A percentile compares a stretch with the other conserved stretches of the same genome.
phyloP scores from a whole-genome alignment of 208 protist genomes.

The Leishmania lainsoni region DNA sequence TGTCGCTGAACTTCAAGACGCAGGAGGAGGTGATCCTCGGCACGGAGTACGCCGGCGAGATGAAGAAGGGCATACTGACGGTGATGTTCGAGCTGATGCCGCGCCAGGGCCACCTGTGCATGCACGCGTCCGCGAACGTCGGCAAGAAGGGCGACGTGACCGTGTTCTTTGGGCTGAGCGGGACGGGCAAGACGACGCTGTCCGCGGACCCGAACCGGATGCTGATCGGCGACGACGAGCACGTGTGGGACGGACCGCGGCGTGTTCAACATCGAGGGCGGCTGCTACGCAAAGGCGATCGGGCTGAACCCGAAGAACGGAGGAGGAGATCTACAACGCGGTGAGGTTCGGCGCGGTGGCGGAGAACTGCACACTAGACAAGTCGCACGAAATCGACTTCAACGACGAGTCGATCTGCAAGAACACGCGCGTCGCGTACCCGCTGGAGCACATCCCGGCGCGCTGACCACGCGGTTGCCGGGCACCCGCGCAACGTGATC shows the following conservation, averaged over 20 bases:
- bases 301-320: constrained; percentile 84
- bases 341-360: constrained; percentile 85
- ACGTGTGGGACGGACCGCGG: constrained; percentile 90
- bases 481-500: constrained; percentile 96
- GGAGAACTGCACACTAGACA: constrained; percentile 89
- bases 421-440: constrained; percentile 97
- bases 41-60: constrained; percentile 97
- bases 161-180: constrained; percentile 92
- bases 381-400: constrained; percentile 90
- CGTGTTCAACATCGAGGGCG: constrained; percentile 94
- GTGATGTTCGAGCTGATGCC: constrained; percentile 97
- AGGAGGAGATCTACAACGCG: constrained; percentile 94
- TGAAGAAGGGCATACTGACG: constrained; percentile 98
- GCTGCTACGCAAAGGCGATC: constrained; percentile 94
- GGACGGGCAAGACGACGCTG: constrained; percentile 95
- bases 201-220: constrained; percentile 83
- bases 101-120: constrained; percentile 88
- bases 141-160: constrained; percentile 75
- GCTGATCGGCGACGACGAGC: constrained; percentile 94
- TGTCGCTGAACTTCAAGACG: constrained; percentile 86
- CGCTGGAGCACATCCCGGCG: constrained; percentile 94
- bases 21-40: constrained; percentile 95
- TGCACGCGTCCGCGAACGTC: constrained; percentile 95
- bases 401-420: constrained; percentile 93
- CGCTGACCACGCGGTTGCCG: constrained; percentile 74